Conservation (phyloP, 148 eudicot genomes). For the Rhododendron ferrugineum region DNA sequence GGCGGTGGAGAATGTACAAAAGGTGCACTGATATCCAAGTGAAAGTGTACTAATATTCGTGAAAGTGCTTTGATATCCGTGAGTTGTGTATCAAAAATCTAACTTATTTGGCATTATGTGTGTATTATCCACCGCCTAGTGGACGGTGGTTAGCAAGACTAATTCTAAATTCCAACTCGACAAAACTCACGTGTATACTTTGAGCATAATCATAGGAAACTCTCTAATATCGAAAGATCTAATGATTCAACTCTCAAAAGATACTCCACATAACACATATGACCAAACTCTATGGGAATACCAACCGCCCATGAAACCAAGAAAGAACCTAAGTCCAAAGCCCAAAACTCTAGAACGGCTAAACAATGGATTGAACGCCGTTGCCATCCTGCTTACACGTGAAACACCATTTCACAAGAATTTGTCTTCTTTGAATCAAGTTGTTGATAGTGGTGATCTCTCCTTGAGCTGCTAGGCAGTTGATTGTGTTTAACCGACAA, state of each 20-base stretch:
- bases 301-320: neutral
- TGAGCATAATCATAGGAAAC: neutral
- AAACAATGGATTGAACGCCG: neutral
- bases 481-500: neutral
- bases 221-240: neutral
- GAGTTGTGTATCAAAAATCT: too few relatives aligned
- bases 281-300: neutral
- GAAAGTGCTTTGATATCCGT: neutral
- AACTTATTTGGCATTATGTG: too few relatives aligned
- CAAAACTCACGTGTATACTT: neutral
- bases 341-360: neutral
- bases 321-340: neutral
- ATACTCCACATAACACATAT: neutral
- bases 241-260: neutral
- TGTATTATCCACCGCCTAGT: too few relatives aligned
- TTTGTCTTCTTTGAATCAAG: neutral
- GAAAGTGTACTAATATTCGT: neutral
- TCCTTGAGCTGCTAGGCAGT: neutral
- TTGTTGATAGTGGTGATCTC: neutral
- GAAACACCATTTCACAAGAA: neutral
- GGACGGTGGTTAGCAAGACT: too few relatives aligned
- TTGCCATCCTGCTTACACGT: neutral
- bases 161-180: neutral
- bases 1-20: neutral
- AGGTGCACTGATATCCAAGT: neutral